Conservation (phyloP, 352 stramenopile species). For the Phytophthora sp. region DNA sequence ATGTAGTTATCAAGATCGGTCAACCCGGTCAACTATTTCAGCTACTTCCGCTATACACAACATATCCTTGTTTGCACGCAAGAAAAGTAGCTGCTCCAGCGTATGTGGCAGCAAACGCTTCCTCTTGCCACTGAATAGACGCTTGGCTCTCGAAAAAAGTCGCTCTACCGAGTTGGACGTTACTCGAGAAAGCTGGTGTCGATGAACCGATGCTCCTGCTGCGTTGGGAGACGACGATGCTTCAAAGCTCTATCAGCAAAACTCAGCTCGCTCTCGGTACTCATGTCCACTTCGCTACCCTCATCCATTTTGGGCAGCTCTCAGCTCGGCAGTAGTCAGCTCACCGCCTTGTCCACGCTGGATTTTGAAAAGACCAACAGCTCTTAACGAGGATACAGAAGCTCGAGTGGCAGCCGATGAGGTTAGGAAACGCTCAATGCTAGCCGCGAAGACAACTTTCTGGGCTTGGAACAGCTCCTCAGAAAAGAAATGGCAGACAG, state of each 20-base stretch:
- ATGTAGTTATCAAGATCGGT: too few relatives aligned
- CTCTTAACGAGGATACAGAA: neutral
- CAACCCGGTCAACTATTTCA: neutral
- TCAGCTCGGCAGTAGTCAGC: too few relatives aligned
- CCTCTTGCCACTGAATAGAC: conserved; percentile 1
- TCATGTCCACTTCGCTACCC: too few relatives aligned
- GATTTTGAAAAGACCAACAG: neutral
- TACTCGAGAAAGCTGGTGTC: too few relatives aligned
- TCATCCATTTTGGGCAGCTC: too few relatives aligned
- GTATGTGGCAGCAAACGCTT: neutral
- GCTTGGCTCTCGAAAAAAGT: neutral
- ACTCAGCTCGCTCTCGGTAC: too few relatives aligned
- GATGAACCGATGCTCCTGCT: too few relatives aligned
- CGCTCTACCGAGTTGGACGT: neutral
- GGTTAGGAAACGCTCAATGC: neutral
- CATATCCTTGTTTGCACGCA: neutral
- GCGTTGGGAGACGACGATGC: too few relatives aligned
- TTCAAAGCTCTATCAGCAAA: too few relatives aligned
- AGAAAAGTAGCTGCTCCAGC: neutral
- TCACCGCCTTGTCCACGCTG: neutral
- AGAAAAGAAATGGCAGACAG: neutral
- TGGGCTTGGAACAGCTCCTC: neutral
- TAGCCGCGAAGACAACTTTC: neutral
- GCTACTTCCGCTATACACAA: neutral
- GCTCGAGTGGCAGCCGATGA: neutral